Conservation (phyloP, 345 rosid species). For the Firmiana major region DNA sequence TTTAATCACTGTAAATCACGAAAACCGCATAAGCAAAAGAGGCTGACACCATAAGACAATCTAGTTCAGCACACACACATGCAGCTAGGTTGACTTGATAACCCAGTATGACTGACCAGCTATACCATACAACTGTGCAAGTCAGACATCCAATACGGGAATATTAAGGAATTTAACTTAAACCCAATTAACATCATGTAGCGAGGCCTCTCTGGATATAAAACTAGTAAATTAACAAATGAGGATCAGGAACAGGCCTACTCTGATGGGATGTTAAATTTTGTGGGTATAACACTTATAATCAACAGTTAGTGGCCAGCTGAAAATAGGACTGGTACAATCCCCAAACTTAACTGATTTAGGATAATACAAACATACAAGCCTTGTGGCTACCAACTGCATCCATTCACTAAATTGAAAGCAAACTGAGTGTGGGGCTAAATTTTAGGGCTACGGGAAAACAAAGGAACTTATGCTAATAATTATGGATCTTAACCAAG, state of each 20-base stretch:
- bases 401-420: neutral
- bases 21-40: neutral
- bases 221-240: neutral
- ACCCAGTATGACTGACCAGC: neutral
- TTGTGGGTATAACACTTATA: neutral
- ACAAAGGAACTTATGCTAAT: neutral
- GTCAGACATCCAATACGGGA: neutral
- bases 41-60: neutral
- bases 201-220: neutral
- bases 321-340: neutral
- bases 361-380: neutral
- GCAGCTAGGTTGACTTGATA: neutral
- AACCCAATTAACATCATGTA: neutral
- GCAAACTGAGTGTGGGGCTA: neutral
- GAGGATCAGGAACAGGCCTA: neutral
- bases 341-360: neutral
- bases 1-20: neutral
- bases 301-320: neutral
- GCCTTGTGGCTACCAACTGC: neutral
- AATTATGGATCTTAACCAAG: no score
- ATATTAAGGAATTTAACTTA: neutral
- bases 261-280: neutral
- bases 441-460: neutral
- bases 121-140: neutral
- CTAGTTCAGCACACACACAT: neutral